A percentile compares a stretch with the other conserved stretches of the same genome.
These are phyloP conservation scores for Penicillium dipodomyicola DNA, from an alignment of 495 filamentous ascomycete genomes.

Conservation along the genomic window DNA sequence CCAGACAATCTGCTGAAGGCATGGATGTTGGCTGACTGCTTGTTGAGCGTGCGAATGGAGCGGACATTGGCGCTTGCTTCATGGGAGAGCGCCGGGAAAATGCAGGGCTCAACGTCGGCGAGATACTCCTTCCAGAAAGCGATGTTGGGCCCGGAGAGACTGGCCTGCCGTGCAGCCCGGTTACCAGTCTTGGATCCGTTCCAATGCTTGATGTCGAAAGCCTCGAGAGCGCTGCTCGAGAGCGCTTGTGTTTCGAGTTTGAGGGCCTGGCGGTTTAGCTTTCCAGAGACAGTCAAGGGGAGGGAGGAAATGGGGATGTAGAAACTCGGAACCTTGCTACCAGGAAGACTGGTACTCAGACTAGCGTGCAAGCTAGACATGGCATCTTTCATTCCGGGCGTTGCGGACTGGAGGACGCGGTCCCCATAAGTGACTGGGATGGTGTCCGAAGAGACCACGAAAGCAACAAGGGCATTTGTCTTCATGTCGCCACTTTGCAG, in stretches of 20 bases:
- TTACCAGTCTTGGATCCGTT: constrained; percentile 10
- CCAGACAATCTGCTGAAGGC: constrained; percentile 32
- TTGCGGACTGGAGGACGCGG: constrained; percentile 16
- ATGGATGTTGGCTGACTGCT: constrained; percentile 33
- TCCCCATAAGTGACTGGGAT: background rate
- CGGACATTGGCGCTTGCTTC: constrained; percentile 7
- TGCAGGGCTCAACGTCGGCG: constrained; percentile 49
- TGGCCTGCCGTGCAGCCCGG: constrained; percentile 7
- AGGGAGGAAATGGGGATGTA: constrained; percentile 56
- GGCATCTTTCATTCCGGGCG: constrained; percentile 19
- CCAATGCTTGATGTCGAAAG: constrained; percentile 23
- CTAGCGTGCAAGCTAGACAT: constrained; percentile 23
- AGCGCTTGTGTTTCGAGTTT: constrained; percentile 19
- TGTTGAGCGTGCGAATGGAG: constrained; percentile 24
- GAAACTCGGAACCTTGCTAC: constrained; percentile 57
- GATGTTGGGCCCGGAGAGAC: constrained; percentile 26
- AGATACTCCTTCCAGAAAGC: constrained; percentile 55
- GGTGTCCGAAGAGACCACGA: constrained; percentile 22
- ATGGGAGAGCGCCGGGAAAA: constrained; percentile 46
- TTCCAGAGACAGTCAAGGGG: constrained; percentile 53
- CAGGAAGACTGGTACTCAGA: constrained; percentile 29
- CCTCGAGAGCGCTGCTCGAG: constrained; percentile 9
- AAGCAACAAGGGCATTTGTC: constrained; percentile 27
- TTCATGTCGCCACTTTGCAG: constrained; percentile 8
- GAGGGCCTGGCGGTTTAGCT: constrained; percentile 40